A percentile compares a stretch with the other conserved stretches of the same genome.
Evolutionary conservation across 169 alveolate species (phyloP).

Genomic region (Plasmodium vinckei): DNA sequence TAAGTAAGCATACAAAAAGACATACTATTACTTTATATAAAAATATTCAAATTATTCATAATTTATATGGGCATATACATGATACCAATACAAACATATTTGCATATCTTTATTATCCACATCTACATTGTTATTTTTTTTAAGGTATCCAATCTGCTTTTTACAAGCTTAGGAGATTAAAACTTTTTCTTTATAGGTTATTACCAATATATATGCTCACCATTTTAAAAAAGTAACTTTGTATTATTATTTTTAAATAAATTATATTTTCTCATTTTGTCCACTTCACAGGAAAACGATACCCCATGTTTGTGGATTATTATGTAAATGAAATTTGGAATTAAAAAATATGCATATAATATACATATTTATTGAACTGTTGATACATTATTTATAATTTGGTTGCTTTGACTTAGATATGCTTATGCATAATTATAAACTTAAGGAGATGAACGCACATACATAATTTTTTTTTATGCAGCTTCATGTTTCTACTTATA

Average conservation of each 20-base stretch:
- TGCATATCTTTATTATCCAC: not conserved
- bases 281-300: constrained; percentile 15
- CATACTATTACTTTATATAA: not conserved
- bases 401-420: not conserved
- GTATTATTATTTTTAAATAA: not conserved
- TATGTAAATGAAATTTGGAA: constrained; percentile 18
- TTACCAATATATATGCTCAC: not conserved
- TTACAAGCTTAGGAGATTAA: constrained; percentile 8
- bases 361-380: not conserved
- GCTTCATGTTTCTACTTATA: constrained; percentile 55
- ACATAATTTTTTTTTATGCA: not conserved
- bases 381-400: too few relatives aligned
- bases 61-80: not conserved
- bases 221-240: not conserved
- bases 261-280: not conserved
- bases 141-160: constrained; percentile 52
- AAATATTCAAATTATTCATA: not conserved
- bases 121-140: not conserved
- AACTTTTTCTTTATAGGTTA: constrained; percentile 37
- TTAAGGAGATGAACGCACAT: not conserved
- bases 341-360: not conserved
- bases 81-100: not conserved
- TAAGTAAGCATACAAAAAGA: constrained; percentile 26
- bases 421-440: not conserved
- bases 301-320: constrained; percentile 34